These are phyloP conservation scores for Tuber aestivum DNA, from an alignment of 495 filamentous ascomycete genomes.

Conservation along the genomic window DNA sequence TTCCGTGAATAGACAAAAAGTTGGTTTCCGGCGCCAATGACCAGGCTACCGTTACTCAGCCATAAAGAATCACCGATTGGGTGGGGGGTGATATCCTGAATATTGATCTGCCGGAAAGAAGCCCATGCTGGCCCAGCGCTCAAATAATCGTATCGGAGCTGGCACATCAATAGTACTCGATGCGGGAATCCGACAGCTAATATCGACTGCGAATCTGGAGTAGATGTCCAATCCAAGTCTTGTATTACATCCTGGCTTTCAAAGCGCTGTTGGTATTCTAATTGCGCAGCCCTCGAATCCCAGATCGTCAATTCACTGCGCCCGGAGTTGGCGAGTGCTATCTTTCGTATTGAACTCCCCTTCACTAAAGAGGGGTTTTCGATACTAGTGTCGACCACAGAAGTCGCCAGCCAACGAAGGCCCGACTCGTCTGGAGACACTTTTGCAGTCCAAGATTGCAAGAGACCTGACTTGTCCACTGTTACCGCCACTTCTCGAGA, in stretches of 20 bases:
- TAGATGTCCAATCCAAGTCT: constrained; percentile 92
- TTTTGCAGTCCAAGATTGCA: constrained; percentile 82
- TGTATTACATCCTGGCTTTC: constrained; percentile 66
- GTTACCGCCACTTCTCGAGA: constrained; percentile 83
- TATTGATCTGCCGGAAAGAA: constrained; percentile 71
- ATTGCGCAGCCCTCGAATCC: constrained; percentile 73
- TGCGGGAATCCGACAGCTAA: constrained; percentile 86
- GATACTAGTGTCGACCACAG: constrained; percentile 74
- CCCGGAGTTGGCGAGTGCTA: constrained; percentile 68
- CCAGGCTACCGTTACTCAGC: constrained; percentile 74
- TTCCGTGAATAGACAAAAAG: constrained; percentile 78
- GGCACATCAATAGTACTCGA: constrained; percentile 74
- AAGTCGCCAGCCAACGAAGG: constrained; percentile 68
- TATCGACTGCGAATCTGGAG: constrained; percentile 83
- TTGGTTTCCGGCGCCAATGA: constrained; percentile 87
- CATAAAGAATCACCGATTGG: constrained; percentile 91
- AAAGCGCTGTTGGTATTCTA: constrained; percentile 71
- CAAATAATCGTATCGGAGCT: constrained; percentile 90
- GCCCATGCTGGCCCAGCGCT: constrained; percentile 89
- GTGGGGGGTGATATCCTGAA: constrained; percentile 69
- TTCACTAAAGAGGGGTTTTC: constrained; percentile 68
- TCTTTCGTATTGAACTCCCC: constrained; percentile 80
- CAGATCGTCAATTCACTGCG: constrained; percentile 83
- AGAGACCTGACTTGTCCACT: constrained; percentile 66
- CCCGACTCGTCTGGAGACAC: constrained; percentile 59